Evolutionary conservation across 352 stramenopile species (phyloP), one percentile per base, ranked within the genome.

Genomic region (Detonula confervacea): DNA sequence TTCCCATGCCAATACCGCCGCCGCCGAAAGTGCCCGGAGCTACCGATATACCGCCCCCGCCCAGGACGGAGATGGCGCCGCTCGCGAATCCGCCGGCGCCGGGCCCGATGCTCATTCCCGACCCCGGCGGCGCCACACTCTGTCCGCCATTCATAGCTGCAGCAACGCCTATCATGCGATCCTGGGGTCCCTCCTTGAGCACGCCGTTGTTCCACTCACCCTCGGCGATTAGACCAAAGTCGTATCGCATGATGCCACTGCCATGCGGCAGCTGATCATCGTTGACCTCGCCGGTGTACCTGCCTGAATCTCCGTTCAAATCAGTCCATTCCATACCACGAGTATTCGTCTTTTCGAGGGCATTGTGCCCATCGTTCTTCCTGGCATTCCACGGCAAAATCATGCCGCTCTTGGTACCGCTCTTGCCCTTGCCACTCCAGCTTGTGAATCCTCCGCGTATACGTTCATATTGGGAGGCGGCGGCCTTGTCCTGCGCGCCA

Each of bases 311-410:
- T 18, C 80, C 80, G 52, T 81, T 87, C 7, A 83, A 49, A 59
- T 87, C 80, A 16, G 47, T 80, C 80, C 80, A 87, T 24, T 82
- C 68, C 73, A 87, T 82, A 61, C 80, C 80, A 39, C 73, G 47
- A 7, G 83, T 73, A 66, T 77, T 74, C 0, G 56, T 75, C 54
- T 83, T 87, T 20, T 63, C 55, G 27, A 61, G 65, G 1, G 46
- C 25, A 57, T 82, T 62, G 51, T 51, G 39, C 1, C 39, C 18
- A 46, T 86, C 78, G 24, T 66, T 82, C 39, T 73, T 86, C 16
- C 62, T 60, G 12, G 78, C 67, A 66, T 86, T 86, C 78, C 78
- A 86, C 0, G 78, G 78, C 24, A 86, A n/a, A 9, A 63, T 55
- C 52, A 63, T 65, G 33, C 78, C 78, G 51, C 66, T 77, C 44